These are phyloP conservation scores for Flaveria robusta DNA, from an alignment of 129 eudicot species.

Conservation along the genomic window DNA sequence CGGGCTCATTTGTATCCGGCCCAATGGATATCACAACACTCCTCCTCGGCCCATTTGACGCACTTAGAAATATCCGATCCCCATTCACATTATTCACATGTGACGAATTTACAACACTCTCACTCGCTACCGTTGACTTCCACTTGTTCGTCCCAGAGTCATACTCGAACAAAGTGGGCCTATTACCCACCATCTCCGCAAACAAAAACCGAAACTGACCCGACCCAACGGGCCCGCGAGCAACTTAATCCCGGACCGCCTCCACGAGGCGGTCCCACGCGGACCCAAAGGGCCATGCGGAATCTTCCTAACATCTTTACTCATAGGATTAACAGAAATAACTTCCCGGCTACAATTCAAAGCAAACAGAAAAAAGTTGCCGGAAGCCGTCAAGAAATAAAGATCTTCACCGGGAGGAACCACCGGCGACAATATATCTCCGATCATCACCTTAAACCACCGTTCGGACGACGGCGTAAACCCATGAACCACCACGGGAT, in stretches of 20 bases:
- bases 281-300: constrained; percentile 70
- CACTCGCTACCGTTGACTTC: constrained; percentile 45
- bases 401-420: constrained; percentile 67
- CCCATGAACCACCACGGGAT: constrained; percentile 52
- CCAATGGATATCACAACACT: constrained; percentile 47
- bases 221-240: constrained; percentile 40
- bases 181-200: constrained; percentile 43
- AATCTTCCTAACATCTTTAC: constrained; percentile 42
- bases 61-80: constrained; percentile 41
- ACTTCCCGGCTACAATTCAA: constrained; percentile 56
- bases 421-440: constrained; percentile 41
- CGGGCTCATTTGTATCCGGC: constrained; percentile 33
- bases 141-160: constrained; percentile 45
- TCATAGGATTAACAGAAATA: constrained; percentile 58
- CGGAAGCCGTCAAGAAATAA: constrained; percentile 58
- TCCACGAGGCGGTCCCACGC: constrained; percentile 73
- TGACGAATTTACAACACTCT: constrained; percentile 3
- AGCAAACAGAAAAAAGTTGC: constrained; percentile 60
- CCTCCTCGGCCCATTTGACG: constrained; percentile 47
- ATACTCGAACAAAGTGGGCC: constrained; percentile 55
- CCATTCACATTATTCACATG: not conserved
- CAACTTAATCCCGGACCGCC: constrained; percentile 64
- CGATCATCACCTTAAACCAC: constrained; percentile 58
- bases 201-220: constrained; percentile 49
- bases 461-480: constrained; percentile 46